Evolutionary conservation across 2,329 filamentous ascomycete genomes (phyloP), one percentile per base, ranked within the genome.

Genomic region (Aspergillus fischeri): DNA sequence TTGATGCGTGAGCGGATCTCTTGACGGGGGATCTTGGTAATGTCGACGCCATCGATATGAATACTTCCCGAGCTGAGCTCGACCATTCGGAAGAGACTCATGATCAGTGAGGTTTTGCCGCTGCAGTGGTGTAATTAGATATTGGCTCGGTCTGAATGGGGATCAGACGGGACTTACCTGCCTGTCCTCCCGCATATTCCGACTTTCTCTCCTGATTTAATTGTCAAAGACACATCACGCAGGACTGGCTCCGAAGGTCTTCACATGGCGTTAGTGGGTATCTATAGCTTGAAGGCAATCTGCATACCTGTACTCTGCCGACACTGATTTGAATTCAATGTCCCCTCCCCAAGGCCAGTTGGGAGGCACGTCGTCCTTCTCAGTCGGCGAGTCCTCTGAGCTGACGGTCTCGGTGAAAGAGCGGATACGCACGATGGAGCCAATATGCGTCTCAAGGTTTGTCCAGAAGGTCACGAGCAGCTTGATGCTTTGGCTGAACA

Each of bases 361-460:
- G 0, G 72, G 63, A 3, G 77, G 75, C 3, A 75, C 69, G 3
- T 65, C 62, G 11, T 69, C 64, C 44, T 75, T 69, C 60, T 83
- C 80, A 2, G 62, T 67, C 6, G 66, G 66, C 48, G 68, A 68
- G 49, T 82, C 73, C 61, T 83, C 81, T 1, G 72, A 73, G 9
- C 74, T 64, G 1, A 78, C 76, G 29, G 72, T 74, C 6, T 74
- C 72, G 1, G 74, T 76, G 59, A 85, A 85, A n/a, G 76, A 75
- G 65, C 81, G 82, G 59, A 85, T 76, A 24, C 84, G 76, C 4
- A 79, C 74, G 8, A 86, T 77, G 9, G 82, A 82, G 7, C 83
- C 83, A 48, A 86, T 78, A 41, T 79, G 78, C 0, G 82, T 86
- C 61, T 86, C 84, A 17, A 86, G 70, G 45, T 77, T 75, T 0